Conservation (phyloP, 495 filamentous ascomycete species). For the Gamarada debralockiae region DNA sequence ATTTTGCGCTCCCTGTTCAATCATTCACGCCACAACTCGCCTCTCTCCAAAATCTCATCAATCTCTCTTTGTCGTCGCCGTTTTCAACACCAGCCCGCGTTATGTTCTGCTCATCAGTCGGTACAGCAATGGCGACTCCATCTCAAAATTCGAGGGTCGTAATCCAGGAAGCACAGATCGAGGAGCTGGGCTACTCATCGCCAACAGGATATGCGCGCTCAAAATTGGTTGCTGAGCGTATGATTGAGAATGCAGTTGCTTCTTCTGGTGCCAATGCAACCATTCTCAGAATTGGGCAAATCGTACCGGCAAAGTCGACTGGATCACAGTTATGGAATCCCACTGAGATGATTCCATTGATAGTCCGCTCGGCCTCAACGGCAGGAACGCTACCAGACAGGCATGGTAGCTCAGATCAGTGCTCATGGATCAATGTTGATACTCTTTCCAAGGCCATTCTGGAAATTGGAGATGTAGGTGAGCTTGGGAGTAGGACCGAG, state of each 20-base stretch:
- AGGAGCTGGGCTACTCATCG: slow-evolving; percentile 34
- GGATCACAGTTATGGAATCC: slow-evolving; percentile 53
- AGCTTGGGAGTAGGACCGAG: neutral
- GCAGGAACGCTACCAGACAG: slow-evolving; percentile 48
- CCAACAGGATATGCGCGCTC: slow-evolving; percentile 58
- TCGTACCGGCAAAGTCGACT: slow-evolving; percentile 48
- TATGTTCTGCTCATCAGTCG: slow-evolving; percentile 33
- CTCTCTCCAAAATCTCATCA: slow-evolving; percentile 38
- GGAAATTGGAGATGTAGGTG: slow-evolving; percentile 22
- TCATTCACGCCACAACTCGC: slow-evolving; percentile 54
- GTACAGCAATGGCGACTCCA: slow-evolving; percentile 20
- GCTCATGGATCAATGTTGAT: slow-evolving; percentile 27
- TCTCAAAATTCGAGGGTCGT: neutral
- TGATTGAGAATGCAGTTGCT: slow-evolving; percentile 34
- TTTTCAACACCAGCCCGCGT: slow-evolving; percentile 18
- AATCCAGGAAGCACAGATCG: slow-evolving; percentile 33
- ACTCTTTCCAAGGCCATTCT: neutral
- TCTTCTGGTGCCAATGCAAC: slow-evolving; percentile 31
- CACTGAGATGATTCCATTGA: slow-evolving; percentile 60
- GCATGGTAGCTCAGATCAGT: slow-evolving; percentile 33
- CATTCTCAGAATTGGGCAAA: slow-evolving; percentile 55
- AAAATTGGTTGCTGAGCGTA: slow-evolving; percentile 60
- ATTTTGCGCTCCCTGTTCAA: slow-evolving; percentile 53
- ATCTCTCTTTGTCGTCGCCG: slow-evolving; percentile 1
- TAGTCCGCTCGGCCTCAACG: slow-evolving; percentile 45